Base-by-base conservation (phyloP, 805 yeast genomes). In the Saccharomycopsis sp. region DNA sequence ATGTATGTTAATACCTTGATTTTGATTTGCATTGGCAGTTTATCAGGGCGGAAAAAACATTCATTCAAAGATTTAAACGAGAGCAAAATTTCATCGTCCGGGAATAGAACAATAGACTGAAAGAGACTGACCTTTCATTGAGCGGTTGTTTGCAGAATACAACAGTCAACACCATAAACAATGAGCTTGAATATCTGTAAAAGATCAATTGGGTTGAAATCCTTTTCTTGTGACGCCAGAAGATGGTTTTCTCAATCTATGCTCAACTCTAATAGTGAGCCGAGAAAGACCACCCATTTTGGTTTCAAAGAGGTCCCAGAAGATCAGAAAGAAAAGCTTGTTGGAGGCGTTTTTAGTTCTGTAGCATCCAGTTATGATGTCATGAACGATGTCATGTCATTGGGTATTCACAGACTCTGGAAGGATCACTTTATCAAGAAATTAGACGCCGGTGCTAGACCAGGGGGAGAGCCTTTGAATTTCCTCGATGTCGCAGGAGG, bases 401-500 rank as follows among this genome's bases (percentile, higher is more conserved):
- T 91, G 70, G 99, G 99, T 48, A 80, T 94, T 52, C 99, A 94
- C 71, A 79, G 99, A 66, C 75, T 92, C 51, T 94, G 99, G 99
- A 94, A 94, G 69, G 83, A 81, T 67, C 96, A 91, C 68, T 87
- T 94, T 69, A 91, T 94, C 66, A 79, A 83, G 65, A 83, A 89
- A 64, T 75, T 94, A 57, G 97, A 94, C 68, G 96, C 97, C 50
- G 99, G 99, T 37, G 83, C 83, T 76, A 81, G 98, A 68, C 92
- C 96, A 3, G 95, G 92, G 51, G 80, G 83, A 14, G 81, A 85
- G 63, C 97, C 97, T 2, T 75, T 94, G 65, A 82, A 84, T 59
- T 92, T 94, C 67, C 78, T 94, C 62, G 99, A 94, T 71, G 98
- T 94, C 58, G 99, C 99, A 24, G 99, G 99, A 60, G 99, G 99